Percentiles rank a stretch among this genome's conserved stretches.
phyloP scores from a whole-genome alignment of 140 eudicot genomes.

The Oenanthe javanica region DNA sequence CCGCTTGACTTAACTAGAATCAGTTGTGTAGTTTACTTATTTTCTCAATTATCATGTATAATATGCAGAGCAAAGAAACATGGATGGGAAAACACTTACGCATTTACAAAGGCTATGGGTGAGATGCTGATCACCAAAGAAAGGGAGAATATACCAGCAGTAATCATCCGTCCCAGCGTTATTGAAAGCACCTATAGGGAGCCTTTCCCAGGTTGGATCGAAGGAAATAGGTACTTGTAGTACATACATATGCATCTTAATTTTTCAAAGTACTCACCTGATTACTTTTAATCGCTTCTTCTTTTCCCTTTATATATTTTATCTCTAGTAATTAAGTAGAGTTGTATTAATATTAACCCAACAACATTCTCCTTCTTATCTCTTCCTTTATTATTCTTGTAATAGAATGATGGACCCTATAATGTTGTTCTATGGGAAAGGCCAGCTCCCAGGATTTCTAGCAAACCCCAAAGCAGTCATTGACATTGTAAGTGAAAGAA shows the following conservation, averaged over 20 bases:
- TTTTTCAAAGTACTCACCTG: not conserved
- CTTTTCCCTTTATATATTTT: not conserved
- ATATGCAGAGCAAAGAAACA: conserved; percentile 14
- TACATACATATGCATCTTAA: not conserved
- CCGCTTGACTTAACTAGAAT: not conserved
- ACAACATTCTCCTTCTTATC: not conserved
- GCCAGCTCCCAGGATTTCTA: conserved; percentile 3
- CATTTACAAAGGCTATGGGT: conserved; percentile 26
- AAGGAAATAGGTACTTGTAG: conserved; percentile 21
- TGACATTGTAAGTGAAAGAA: conserved; percentile 7
- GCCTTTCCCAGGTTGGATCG: conserved; percentile 31
- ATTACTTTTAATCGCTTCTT: not conserved
- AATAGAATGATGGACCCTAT: not conserved
- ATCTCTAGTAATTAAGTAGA: not conserved
- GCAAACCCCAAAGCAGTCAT: conserved; percentile 3
- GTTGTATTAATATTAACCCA: not conserved
- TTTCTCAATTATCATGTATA: not conserved
- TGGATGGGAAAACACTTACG: conserved; percentile 25
- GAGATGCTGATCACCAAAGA: conserved; percentile 17
- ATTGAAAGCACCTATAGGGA: conserved; percentile 21
- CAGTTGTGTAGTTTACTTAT: not conserved
- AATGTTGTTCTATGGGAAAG: conserved; percentile 3
- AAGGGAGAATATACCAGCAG: conserved; percentile 12
- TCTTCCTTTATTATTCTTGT: not conserved
- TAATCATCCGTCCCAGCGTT: conserved; percentile 25